Evolutionary conservation across 2,329 filamentous ascomycete species (phyloP), one percentile per base, ranked within the genome.

Genomic region (Epichloe sibirici): DNA sequence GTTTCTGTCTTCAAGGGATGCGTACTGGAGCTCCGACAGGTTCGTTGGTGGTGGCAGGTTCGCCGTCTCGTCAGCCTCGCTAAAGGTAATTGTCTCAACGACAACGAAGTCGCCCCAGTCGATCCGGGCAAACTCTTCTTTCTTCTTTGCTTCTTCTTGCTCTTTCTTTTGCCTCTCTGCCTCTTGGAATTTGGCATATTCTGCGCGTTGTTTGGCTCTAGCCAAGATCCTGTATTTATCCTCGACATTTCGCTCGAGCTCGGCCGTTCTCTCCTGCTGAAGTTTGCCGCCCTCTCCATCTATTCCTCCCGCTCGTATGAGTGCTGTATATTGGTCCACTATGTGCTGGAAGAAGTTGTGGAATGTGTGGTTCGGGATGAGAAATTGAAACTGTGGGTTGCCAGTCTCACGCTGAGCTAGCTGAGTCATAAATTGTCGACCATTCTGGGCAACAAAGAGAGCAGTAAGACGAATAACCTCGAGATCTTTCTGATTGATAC

Each of bases 91-190:
- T 0, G 90, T 96, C 69, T 96, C 93, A 45, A 96, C 90, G 21
- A 98, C 86, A 37, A 91, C 85, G 62, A 98, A 98, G 65, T 97
- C 91, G 64, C 95, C 88, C 93, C 93, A 98, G 68, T 98, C 93
- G 57, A 98, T 93, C 61, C 93, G 86, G 1, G 86, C 86, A 67
- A 93, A 83, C 51, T 81, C 75, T 23, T 77, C 71, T 62, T 84
- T 83, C 66, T 95, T 88, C 62, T 89, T 82, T 64, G 94, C 87
- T 42, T 85, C 86, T 57, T 90, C 83, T 63, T 94, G 89, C 62
- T 95, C 90, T 64, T 90, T 90, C 74, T 90, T 88, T 61, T 84
- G 81, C 66, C 90, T 91, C 71, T 96, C 88, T 51, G 83, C 74
- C 59, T 93, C 88, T 62, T 93, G 86, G 63, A 82, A 87, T 66